Base-by-base conservation (phyloP, 257 asterid species). In the Fraxinus americana region DNA sequence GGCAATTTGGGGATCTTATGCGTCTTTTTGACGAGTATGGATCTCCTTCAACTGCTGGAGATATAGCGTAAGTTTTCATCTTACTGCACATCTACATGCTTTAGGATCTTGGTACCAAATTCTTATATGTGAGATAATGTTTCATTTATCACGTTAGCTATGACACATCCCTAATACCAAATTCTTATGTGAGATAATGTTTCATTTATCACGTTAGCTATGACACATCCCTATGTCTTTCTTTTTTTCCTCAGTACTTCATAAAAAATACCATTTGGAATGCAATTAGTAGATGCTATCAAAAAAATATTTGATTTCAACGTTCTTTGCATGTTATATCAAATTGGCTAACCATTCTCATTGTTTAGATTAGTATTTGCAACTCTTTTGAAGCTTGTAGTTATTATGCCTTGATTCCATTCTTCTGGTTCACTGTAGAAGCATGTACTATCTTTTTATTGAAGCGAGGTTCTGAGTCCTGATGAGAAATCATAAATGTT, bases 1-100 rank as follows among this genome's bases (percentile, higher is more conserved):
- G 99, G 66, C 99, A 95, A 75, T 95, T 95, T 86, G 99, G 99
- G 70, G 99, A 95, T 87, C 93, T 95, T 70, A 95, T 95, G 99
- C 89, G 99, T 69, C 98, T 95, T 80, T 95, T 95, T 73, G 99
- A 93, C 75, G 99, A 95, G 91, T 95, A 95, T 84, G 99, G 99
- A 77, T 89, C 98, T 72, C 98, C 99, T 77, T 95, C 99, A 36
- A 95, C 99, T 16, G 99, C 99, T 73, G 99, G 99, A 72, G 99
- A 95, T 85, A 95, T 95, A 80, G 86, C 98, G 99, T 95, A 89
- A 73, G 97, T 83, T 63, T 79, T 73, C 23, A 4, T 41, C 73
- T 35, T 79, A 50, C 67, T 81, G 50, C n/a, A 8, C 69, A 63
- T 74, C 43, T 52, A 27, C 41, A 73, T 72, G 70, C 68, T 77